These are phyloP conservation scores for Chlamydomonas sphaeroides DNA, from an alignment of 139 green algal species.

Conservation along the genomic window DNA sequence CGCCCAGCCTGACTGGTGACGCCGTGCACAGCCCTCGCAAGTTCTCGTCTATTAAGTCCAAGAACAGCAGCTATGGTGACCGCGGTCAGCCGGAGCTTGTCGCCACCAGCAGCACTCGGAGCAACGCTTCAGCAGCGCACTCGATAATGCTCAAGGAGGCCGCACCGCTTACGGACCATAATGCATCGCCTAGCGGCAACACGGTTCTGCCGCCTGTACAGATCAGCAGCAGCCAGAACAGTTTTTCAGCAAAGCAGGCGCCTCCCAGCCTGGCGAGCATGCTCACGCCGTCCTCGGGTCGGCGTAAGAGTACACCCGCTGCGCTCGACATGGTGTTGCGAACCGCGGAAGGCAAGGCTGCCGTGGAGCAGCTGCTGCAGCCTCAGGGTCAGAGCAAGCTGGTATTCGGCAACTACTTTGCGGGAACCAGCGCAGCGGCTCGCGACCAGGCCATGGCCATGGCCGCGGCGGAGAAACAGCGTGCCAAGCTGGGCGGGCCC, in stretches of 20 bases:
- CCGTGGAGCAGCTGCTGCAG: conserved; percentile 55
- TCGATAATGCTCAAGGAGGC: conserved; percentile 13
- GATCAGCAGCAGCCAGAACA: conserved; percentile 29
- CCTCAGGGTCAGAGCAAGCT: conserved; percentile 49
- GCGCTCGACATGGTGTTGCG: conserved; percentile 56
- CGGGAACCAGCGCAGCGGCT: conserved; percentile 14
- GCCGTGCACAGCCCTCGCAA: conserved; percentile 6
- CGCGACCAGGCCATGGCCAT: conserved; percentile 12
- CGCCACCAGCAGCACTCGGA: conserved; percentile 29
- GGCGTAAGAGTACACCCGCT: conserved; percentile 56
- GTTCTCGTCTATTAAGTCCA: conserved; percentile 15
- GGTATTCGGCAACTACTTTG: conserved; percentile 62
- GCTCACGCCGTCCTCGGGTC: neutral
- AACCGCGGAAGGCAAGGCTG: conserved; percentile 45
- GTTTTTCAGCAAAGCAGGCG: conserved; percentile 1
- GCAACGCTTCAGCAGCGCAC: conserved; percentile 15
- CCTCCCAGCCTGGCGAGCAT: conserved; percentile 5
- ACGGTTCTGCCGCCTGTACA: conserved; percentile 27
- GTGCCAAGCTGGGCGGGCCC: too few relatives aligned
- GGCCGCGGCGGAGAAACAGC: conserved; percentile 29
- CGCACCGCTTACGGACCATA: conserved; percentile 9
- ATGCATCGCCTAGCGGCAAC: neutral
- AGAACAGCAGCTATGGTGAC: conserved; percentile 38
- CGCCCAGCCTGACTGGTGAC: neutral
- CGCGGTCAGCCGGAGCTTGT: neutral